These are phyloP conservation scores for Apiospora sp. DNA, from an alignment of 2,329 filamentous ascomycete genomes.

Conservation along the genomic window DNA sequence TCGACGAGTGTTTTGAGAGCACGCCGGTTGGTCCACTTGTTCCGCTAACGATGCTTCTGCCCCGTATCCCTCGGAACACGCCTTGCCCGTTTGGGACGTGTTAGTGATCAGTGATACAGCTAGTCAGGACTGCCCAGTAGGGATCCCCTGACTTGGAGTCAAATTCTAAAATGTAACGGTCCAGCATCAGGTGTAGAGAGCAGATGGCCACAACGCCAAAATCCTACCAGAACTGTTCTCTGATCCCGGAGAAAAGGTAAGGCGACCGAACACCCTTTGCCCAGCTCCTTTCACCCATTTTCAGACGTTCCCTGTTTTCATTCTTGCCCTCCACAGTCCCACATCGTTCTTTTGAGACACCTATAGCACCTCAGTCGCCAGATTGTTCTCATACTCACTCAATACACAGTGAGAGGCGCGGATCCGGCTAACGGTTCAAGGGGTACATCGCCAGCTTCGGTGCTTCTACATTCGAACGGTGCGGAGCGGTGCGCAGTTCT, in stretches of 20 bases:
- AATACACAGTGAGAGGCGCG: neutral
- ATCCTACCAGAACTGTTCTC: neutral
- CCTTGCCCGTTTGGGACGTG: neutral
- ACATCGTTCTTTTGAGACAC: neutral
- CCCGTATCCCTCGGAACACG: neutral
- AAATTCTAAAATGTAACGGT: slow-evolving; percentile 1
- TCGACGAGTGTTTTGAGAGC: neutral
- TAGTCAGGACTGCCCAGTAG: neutral
- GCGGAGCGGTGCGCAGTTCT: neutral
- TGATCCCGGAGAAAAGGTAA: neutral
- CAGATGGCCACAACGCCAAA: neutral
- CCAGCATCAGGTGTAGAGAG: neutral
- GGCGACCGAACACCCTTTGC: neutral
- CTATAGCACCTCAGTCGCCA: neutral
- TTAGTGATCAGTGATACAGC: neutral
- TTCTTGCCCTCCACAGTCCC: neutral
- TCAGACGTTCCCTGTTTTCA: neutral
- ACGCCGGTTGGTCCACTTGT: neutral
- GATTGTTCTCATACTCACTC: neutral
- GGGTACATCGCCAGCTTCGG: neutral
- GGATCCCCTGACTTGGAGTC: neutral
- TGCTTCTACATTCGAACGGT: neutral
- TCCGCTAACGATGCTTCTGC: neutral
- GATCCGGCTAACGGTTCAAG: neutral
- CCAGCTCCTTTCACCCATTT: neutral